Percentiles rank a stretch among this genome's conserved stretches.
phyloP scores from a whole-genome alignment of 1,284 basidiomycete genomes.

The Heterobasidion annosum region DNA sequence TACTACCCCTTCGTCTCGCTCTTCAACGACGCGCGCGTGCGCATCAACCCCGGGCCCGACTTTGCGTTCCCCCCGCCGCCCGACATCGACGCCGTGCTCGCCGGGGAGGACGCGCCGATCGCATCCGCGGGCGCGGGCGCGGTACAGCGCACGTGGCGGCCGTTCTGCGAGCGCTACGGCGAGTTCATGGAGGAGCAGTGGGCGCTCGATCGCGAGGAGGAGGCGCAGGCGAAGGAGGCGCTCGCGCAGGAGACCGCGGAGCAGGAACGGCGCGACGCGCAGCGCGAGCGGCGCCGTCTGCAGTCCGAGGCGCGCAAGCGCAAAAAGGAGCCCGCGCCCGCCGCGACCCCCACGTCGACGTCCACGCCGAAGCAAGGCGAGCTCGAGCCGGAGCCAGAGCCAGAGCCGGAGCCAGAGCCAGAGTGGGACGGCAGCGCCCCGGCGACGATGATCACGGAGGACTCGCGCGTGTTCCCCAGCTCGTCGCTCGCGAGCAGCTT shows the following conservation, averaged over 20 bases:
- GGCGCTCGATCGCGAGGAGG: conserved; percentile 59
- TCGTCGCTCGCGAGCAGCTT: not conserved
- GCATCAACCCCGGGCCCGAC: conserved; percentile 81
- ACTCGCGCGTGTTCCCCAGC: not conserved
- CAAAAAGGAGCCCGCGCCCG: conserved; percentile 34
- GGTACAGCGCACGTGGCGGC: conserved; percentile 53
- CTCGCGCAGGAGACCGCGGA: conserved; percentile 24
- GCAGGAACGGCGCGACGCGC: conserved; percentile 40
- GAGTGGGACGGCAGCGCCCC: not conserved
- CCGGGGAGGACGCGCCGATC: conserved; percentile 8
- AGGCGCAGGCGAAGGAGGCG: conserved; percentile 46
- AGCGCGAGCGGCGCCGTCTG: conserved; percentile 39
- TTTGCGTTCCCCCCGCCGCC: conserved; percentile 75
- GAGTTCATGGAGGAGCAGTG: conserved; percentile 77
- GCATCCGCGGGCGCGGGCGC: not conserved
- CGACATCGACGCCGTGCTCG: conserved; percentile 60
- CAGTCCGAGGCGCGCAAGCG: conserved; percentile 44
- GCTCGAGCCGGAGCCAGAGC: not conserved
- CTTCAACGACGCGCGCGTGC: conserved; percentile 84
- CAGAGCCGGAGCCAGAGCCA: not conserved
- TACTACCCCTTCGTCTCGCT: conserved; percentile 95
- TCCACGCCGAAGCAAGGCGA: conserved; percentile 2
- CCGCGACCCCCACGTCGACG: conserved; percentile 34
- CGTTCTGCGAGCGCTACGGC: conserved; percentile 66
- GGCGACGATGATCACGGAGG: not conserved